These are phyloP conservation scores for Sicyos baderoa DNA, from an alignment of 306 rosid species.

Conservation along the genomic window DNA sequence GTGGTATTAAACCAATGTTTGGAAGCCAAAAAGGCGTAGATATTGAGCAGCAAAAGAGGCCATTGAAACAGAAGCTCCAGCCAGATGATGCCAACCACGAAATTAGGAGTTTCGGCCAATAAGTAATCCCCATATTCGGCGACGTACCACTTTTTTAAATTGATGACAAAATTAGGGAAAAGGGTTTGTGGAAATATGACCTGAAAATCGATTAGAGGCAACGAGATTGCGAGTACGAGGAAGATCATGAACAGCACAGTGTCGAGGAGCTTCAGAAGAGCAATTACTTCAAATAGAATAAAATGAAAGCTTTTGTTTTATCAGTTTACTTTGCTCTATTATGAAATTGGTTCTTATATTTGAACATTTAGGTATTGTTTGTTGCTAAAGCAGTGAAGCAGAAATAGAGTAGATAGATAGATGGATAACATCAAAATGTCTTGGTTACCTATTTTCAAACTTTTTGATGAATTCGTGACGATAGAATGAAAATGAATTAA, in stretches of 20 bases:
- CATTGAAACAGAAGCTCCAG: conserved; percentile 65
- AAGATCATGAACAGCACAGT: conserved; percentile 38
- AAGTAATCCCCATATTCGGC: conserved; percentile 47
- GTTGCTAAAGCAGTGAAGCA: too few species aligned
- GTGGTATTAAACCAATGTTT: conserved; percentile 68
- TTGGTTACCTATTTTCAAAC: too few species aligned
- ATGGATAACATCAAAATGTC: too few species aligned
- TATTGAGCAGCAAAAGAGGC: conserved; percentile 51
- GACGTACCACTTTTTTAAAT: conserved; percentile 39
- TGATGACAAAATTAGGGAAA: conserved; percentile 37
- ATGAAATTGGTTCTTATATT: too few species aligned
- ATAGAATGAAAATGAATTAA: too few species aligned
- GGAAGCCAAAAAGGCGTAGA: conserved; percentile 42
- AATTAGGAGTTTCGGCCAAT: conserved; percentile 45
- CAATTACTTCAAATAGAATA: neutral
- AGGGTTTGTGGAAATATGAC: conserved; percentile 32
- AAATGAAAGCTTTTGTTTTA: too few species aligned
- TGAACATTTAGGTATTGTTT: too few species aligned
- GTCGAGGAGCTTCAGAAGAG: conserved; percentile 41
- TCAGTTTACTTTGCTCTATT: too few species aligned
- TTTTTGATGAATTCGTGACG: too few species aligned
- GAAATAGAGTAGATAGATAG: too few species aligned
- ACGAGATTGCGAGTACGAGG: conserved; percentile 30
- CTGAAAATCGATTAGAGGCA: conserved; percentile 51
- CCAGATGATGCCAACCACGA: conserved; percentile 61